Percentiles rank a stretch among this genome's conserved stretches.
phyloP scores from a whole-genome alignment of 345 rosid genomes.

The Gossypium thurberi region DNA sequence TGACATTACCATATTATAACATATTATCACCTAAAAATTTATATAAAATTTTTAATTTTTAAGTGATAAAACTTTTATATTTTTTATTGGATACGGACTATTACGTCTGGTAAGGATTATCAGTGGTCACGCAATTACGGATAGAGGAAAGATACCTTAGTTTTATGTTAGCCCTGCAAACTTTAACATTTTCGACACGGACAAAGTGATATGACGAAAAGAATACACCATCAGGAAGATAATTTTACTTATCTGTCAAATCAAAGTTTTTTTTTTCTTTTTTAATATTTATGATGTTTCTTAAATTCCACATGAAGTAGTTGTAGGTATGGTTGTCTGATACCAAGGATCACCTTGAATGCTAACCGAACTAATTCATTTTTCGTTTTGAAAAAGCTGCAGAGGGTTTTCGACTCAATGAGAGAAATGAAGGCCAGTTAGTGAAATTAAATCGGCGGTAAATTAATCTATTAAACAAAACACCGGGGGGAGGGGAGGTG shows the following conservation, averaged over 20 bases:
- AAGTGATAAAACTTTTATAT: no score
- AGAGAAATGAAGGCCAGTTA: no score
- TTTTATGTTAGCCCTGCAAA: neutral
- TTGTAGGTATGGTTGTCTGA: no score
- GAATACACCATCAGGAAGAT: neutral
- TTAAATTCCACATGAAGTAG: neutral
- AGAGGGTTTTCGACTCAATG: no score
- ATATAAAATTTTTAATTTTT: no score
- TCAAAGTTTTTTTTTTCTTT: neutral
- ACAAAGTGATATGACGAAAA: neutral
- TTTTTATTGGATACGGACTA: no score
- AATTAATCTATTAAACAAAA: neutral
- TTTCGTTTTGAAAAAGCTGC: no score
- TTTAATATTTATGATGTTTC: neutral
- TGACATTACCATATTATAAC: no score
- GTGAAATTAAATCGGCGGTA: neutral
- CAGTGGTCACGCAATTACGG: neutral
- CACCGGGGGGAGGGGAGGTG: no score
- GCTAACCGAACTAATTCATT: neutral
- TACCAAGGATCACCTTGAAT: no score
- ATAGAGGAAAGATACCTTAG: neutral
- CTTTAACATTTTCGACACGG: neutral
- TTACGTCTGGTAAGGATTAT: no score
- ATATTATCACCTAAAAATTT: no score
- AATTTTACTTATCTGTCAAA: neutral